A percentile compares a stretch with the other conserved stretches of the same genome.
Conservation (phyloP, 2,329 filamentous ascomycete genomes). For the Zymoseptoria pseudotritici region DNA sequence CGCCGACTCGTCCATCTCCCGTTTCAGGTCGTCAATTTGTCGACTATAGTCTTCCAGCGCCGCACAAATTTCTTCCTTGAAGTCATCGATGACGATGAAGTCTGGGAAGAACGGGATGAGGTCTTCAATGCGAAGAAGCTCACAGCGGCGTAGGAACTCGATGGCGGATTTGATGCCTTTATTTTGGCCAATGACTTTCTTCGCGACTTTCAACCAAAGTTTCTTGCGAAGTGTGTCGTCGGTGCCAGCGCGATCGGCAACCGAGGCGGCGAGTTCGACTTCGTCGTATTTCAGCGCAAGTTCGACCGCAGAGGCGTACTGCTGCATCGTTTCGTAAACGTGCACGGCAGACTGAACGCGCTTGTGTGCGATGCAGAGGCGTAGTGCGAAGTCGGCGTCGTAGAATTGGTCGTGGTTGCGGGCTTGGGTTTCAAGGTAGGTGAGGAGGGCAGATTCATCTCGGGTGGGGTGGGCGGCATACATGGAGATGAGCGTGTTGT, state of each 20-base stretch:
- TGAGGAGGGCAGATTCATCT: conserved; percentile 77
- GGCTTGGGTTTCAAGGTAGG: conserved; percentile 85
- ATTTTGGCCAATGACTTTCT: conserved; percentile 81
- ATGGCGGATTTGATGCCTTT: conserved; percentile 82
- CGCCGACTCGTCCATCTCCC: conserved; percentile 92
- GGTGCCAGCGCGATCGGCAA: conserved; percentile 72
- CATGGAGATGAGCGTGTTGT: conserved; percentile 94
- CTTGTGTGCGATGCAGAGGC: conserved; percentile 89
- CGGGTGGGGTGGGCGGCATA: conserved; percentile 79
- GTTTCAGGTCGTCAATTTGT: conserved; percentile 78
- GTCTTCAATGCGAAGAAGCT: conserved; percentile 89
- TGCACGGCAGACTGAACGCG: conserved; percentile 92
- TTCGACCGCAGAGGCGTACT: conserved; percentile 88
- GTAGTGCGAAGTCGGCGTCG: conserved; percentile 91
- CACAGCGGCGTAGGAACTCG: conserved; percentile 84
- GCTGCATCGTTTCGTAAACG: conserved; percentile 94
- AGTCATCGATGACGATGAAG: conserved; percentile 97
- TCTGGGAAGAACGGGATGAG: conserved; percentile 97
- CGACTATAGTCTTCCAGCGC: conserved; percentile 90
- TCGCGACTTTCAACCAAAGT: conserved; percentile 89
- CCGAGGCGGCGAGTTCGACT: conserved; percentile 78
- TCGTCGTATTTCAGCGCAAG: conserved; percentile 84
- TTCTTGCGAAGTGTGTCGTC: conserved; percentile 80
- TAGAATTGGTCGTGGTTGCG: conserved; percentile 67
- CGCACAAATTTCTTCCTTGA: conserved; percentile 94